Conservation (phyloP, 192 early-diverging fungal species). For the Backusella tuberculispora region DNA sequence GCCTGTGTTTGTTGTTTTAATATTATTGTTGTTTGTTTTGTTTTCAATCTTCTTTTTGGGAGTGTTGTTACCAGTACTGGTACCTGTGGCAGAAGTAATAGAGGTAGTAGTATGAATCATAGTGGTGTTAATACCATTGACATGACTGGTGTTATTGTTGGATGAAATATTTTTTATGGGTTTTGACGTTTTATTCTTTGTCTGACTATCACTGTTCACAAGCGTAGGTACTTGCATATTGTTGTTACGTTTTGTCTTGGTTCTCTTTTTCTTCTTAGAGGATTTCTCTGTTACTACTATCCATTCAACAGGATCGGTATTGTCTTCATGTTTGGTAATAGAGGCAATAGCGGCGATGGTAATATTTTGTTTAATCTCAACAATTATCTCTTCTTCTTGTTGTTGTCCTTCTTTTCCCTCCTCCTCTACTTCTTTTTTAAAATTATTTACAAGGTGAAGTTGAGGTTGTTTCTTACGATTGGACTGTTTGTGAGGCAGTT, state of each 20-base stretch:
- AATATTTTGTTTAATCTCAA: not conserved
- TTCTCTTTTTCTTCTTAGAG: conserved; percentile 1
- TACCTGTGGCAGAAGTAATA: not conserved
- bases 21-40: conserved; percentile 20
- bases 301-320: not conserved
- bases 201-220: not conserved
- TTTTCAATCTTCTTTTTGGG: conserved; percentile 10
- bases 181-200: not conserved
- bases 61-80: not conserved
- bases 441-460: not conserved
- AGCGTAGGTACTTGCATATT: not conserved
- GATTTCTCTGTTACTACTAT: conserved; percentile 14
- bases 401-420: not conserved
- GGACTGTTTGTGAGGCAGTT: not conserved
- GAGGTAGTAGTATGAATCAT: not conserved
- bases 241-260: not conserved
- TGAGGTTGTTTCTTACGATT: not conserved
- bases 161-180: not conserved
- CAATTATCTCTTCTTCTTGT: not conserved
- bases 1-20: not conserved
- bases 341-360: not conserved
- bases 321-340: not conserved
- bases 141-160: not conserved
- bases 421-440: not conserved
- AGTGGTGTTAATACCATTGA: not conserved